phyloP scores from a whole-genome alignment of 148 eudicot species.

The Spergularia marina region DNA sequence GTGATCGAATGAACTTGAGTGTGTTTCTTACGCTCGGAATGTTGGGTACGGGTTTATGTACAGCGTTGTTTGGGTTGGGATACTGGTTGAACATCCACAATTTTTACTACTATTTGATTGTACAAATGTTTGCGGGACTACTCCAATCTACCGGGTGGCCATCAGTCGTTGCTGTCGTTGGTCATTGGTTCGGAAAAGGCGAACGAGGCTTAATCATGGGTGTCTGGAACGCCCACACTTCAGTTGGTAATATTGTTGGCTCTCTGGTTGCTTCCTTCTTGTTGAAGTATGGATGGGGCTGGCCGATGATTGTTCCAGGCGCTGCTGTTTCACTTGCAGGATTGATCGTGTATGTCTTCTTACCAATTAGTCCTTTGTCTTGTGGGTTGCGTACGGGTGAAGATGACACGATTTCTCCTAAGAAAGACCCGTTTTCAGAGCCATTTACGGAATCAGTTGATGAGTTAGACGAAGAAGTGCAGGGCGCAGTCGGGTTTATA shows the following conservation, averaged over 20 bases:
- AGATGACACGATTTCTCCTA: slow-evolving; percentile 29
- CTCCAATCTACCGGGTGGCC: slow-evolving; percentile 33
- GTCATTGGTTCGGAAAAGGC: slow-evolving; percentile 86
- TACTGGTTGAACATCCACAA: not conserved
- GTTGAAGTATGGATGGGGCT: slow-evolving; percentile 38
- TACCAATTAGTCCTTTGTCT: slow-evolving; percentile 67
- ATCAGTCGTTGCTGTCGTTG: slow-evolving; percentile 81
- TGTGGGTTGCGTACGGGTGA: slow-evolving; percentile 55
- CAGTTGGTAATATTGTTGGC: slow-evolving; percentile 81
- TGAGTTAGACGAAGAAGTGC: slow-evolving; percentile 20
- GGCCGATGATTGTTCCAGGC: slow-evolving; percentile 85
- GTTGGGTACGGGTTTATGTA: slow-evolving; percentile 82
- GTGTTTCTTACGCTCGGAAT: slow-evolving; percentile 73
- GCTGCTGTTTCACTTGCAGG: slow-evolving; percentile 50
- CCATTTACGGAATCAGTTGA: slow-evolving; percentile 31
- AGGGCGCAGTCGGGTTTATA: slow-evolving; percentile 54
- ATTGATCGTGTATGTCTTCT: slow-evolving; percentile 47
- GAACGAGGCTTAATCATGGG: slow-evolving; percentile 90
- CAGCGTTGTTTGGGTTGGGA: slow-evolving; percentile 33
- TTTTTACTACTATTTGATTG: slow-evolving; percentile 61
- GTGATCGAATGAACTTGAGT: slow-evolving; percentile 73
- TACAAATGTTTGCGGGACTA: slow-evolving; percentile 88
- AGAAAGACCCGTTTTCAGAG: slow-evolving; percentile 39
- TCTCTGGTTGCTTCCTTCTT: slow-evolving; percentile 71
- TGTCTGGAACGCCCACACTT: slow-evolving; percentile 84